Base-by-base conservation (phyloP, 2,329 filamentous ascomycete species). In the Phaeoacremonium minimum region DNA sequence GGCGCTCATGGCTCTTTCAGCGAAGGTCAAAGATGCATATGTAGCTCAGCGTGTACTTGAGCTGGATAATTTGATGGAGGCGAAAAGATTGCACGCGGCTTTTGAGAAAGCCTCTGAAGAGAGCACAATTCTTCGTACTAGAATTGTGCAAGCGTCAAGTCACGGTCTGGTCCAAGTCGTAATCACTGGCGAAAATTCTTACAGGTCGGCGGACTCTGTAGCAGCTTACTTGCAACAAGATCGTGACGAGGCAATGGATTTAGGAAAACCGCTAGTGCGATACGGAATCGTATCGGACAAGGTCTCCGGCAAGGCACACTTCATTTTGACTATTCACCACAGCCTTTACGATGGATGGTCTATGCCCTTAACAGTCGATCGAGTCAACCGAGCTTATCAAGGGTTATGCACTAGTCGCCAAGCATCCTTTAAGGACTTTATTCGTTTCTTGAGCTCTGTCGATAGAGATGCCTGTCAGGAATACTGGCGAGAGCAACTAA, bases 291-390 rank as follows among this genome's bases (percentile, higher is more conserved):
- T 71, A 11, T 37, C 53, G 4, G 55, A 61, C 19, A 41, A 47
- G 4, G 43, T 47, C 6, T 51, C 50, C 5, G 53, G 49, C 22
- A 60, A 55, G 31, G 48, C 55, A 13, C 57, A 64, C 44, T 73
- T 77, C 42, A 65, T 77, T n/a, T 54, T 73, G 42, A 72, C 70
- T 2, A 69, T 75, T 56, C 74, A 78, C 43, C 74, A 78, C 43
- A 69, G 66, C 5, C 49, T 77, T 0, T 79, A 78, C 40, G 74
- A 79, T 35, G 74, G 74, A 16, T 77, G 73, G 73, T 68, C 65
- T 1, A 69, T 75, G 65, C 67, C 67, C 5, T 48, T 74, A 4
- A 50, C 74, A 3, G 60, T 74, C 15, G 67, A 71, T 17, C 63
- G 64, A 28, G 63, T 73, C 29, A 71, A 72, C 48, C 56, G 57